Conservation (phyloP, 176 grass and related monocot genomes). For the Bolboschoenus planiculmis region DNA sequence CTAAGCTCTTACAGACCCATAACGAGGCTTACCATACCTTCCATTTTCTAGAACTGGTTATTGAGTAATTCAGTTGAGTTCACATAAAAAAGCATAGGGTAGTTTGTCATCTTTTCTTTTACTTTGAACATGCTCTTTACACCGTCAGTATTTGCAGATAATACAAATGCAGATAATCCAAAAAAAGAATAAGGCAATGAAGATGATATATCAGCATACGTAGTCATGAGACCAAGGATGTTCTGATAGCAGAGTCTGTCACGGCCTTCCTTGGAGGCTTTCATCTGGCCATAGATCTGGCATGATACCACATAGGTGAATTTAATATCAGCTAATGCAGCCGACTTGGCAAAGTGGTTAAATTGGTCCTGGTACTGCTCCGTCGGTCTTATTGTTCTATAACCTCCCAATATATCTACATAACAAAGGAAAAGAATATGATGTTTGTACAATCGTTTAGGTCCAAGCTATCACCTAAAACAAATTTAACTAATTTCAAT, state of each 20-base stretch:
- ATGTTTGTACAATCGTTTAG: not conserved
- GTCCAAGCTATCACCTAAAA: not conserved
- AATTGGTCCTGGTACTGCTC: constrained; percentile 16
- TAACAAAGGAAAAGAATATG: not conserved
- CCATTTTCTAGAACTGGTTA: not conserved
- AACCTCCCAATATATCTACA: constrained; percentile 36
- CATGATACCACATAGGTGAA: constrained; percentile 97
- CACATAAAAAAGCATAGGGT: not conserved
- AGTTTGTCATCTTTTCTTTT: not conserved
- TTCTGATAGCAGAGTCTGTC: constrained; percentile 61
- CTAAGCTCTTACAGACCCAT: not conserved
- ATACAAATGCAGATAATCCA: not conserved
- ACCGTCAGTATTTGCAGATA: not conserved
- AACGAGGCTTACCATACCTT: not conserved
- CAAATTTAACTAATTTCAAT: not conserved
- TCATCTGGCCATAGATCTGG: constrained; percentile 87
- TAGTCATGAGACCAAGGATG: constrained; percentile 81
- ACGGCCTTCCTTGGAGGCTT: constrained; percentile 39
- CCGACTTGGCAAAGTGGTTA: not conserved
- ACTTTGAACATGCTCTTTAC: not conserved
- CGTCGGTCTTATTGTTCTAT: constrained; percentile 13
- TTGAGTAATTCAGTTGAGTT: not conserved
- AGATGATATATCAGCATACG: constrained; percentile 28
- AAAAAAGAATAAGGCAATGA: not conserved
- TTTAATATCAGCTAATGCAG: constrained; percentile 85